Evolutionary conservation across 1,284 basidiomycete species (phyloP).

Genomic region (Boletus mariae): DNA sequence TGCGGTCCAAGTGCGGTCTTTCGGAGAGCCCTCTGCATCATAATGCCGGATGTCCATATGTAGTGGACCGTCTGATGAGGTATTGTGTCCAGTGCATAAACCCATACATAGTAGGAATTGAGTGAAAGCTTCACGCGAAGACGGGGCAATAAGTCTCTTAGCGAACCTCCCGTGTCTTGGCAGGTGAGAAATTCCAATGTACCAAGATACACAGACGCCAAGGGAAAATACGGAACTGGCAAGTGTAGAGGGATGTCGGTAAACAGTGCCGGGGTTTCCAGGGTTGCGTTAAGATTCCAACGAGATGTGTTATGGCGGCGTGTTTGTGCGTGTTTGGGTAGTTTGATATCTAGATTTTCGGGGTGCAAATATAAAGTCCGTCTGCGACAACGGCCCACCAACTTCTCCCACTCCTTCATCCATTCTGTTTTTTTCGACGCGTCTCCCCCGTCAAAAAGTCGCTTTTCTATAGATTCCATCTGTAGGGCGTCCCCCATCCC

Average conservation of each 20-base stretch:
- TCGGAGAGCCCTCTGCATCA: not conserved
- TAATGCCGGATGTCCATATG: not conserved
- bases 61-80: too few species aligned
- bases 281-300: conserved; percentile 25
- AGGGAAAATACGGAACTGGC: conserved; percentile 16
- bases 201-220: too few species aligned
- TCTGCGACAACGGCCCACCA: conserved; percentile 20
- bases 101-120: too few species aligned
- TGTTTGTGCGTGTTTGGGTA: conserved; percentile 29
- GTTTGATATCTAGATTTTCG: conserved; percentile 31
- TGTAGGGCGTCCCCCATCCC: conserved; percentile 24
- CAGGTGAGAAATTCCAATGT: not conserved
- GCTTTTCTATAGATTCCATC: conserved; percentile 26
- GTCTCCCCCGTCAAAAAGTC: conserved; percentile 13
- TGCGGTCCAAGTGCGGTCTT: not conserved
- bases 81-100: too few species aligned
- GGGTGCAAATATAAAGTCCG: conserved; percentile 35
- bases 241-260: conserved; percentile 10
- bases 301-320: conserved; percentile 3
- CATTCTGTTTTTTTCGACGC: conserved; percentile 11
- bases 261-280: conserved; percentile 24
- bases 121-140: too few species aligned
- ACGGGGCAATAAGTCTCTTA: not conserved
- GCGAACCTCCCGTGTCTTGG: not conserved
- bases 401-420: conserved; percentile 33